These are phyloP conservation scores for Cordyceps fumosorosea DNA, from an alignment of 2,329 filamentous ascomycete genomes.

Conservation along the genomic window DNA sequence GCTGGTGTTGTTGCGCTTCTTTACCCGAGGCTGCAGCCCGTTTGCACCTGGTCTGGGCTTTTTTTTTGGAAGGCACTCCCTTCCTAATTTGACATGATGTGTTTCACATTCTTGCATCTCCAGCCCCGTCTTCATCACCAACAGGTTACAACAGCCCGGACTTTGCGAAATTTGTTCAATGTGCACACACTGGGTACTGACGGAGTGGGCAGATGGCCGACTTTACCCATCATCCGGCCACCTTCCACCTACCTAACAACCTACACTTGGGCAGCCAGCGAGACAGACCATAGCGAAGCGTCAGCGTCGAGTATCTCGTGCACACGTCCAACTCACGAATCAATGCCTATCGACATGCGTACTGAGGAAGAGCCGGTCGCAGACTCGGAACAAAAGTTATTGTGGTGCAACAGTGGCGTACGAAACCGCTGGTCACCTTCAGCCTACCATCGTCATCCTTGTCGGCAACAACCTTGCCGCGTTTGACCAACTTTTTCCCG, in stretches of 20 bases:
- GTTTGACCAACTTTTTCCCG: neutral
- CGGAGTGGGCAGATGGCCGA: too few species aligned
- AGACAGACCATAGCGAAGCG: too few species aligned
- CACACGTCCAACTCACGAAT: too few species aligned
- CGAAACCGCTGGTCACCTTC: neutral
- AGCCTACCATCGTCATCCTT: neutral
- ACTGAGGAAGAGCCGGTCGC: neutral
- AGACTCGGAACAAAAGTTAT: neutral
- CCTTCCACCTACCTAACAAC: too few species aligned
- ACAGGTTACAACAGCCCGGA: neutral
- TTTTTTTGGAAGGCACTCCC: neutral
- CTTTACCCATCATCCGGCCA: too few species aligned
- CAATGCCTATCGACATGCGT: too few species aligned
- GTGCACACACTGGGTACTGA: too few species aligned
- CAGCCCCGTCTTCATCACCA: neutral
- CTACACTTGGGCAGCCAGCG: too few species aligned
- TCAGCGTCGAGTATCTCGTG: too few species aligned
- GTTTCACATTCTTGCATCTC: neutral
- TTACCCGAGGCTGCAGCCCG: constrained; percentile 2
- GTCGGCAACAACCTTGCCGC: neutral
- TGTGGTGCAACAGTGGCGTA: neutral
- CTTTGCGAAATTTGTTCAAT: neutral
- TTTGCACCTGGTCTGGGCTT: neutral
- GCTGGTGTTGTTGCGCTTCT: neutral
- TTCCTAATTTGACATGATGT: constrained; percentile 2